These are phyloP conservation scores for Leishmania martiniquensis DNA, from an alignment of 208 protist genomes.

Conservation along the genomic window DNA sequence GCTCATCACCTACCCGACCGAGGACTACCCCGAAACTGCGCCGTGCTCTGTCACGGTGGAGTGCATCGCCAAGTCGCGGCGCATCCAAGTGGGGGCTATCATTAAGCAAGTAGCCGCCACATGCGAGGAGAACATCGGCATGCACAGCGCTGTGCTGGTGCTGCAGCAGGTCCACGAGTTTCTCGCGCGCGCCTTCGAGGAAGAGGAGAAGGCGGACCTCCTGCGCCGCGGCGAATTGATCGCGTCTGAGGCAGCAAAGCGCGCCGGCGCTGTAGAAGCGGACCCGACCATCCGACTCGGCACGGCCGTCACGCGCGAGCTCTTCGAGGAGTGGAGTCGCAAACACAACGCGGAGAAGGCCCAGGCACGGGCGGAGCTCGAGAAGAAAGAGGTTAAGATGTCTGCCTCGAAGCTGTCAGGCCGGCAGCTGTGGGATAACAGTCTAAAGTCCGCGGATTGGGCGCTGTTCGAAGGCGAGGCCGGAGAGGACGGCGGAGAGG, in stretches of 20 bases:
- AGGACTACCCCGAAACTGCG: constrained; percentile 74
- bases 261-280: constrained; percentile 14
- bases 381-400: constrained; percentile 38
- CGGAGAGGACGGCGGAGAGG: constrained; percentile 61
- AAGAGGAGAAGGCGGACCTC: constrained; percentile 77
- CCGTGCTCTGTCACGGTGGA: constrained; percentile 60
- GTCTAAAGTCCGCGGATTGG: constrained; percentile 79
- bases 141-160: constrained; percentile 71
- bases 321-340: constrained; percentile 82
- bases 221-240: constrained; percentile 68
- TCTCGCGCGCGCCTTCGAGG: constrained; percentile 50
- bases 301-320: constrained; percentile 78
- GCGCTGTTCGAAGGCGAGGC: constrained; percentile 64
- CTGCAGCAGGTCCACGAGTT: constrained; percentile 83
- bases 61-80: constrained; percentile 69
- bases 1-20: constrained; percentile 68
- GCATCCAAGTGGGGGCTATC: constrained; percentile 61
- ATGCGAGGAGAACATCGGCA: constrained; percentile 78
- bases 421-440: constrained; percentile 85
- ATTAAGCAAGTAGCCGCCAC: constrained; percentile 58
- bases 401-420: constrained; percentile 82
- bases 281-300: constrained; percentile 86
- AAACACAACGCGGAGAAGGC: constrained; percentile 67
- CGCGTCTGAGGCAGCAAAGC: constrained; percentile 43
- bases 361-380: constrained; percentile 36